Percentiles rank a stretch among this genome's conserved stretches.
These are phyloP conservation scores for Cytospora chrysosperma DNA, from an alignment of 2,329 filamentous ascomycete genomes.

Conservation along the genomic window DNA sequence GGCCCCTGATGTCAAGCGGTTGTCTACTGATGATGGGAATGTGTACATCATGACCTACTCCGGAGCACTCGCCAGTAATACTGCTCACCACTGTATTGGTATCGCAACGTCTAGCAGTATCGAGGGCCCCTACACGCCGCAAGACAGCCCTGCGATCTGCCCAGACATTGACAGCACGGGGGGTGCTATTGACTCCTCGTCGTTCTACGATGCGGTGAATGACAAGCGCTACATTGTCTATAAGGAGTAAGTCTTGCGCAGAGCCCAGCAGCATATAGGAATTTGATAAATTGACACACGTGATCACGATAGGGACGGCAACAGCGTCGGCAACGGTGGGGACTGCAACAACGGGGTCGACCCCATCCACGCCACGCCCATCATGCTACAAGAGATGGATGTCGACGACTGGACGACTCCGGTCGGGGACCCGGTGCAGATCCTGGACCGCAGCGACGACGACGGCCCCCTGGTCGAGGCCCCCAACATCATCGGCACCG, in stretches of 20 bases:
- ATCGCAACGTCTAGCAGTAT: conserved; percentile 48
- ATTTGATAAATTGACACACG: not conserved
- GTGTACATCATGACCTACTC: conserved; percentile 60
- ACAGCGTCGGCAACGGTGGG: conserved; percentile 44
- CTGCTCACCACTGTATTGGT: conserved; percentile 56
- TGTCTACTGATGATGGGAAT: conserved; percentile 41
- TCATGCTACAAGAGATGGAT: conserved; percentile 55
- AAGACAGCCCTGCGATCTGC: conserved; percentile 50
- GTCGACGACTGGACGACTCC: conserved; percentile 52
- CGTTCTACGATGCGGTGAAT: conserved; percentile 53
- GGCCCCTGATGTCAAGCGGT: conserved; percentile 58
- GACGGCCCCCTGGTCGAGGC: conserved; percentile 62
- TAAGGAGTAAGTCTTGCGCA: conserved; percentile 40
- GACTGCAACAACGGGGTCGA: conserved; percentile 45
- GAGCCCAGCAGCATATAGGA: not conserved
- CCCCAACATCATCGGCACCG: conserved; percentile 48
- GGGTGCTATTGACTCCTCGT: conserved; percentile 62
- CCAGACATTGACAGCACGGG: conserved; percentile 46
- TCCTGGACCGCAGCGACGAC: conserved; percentile 43
- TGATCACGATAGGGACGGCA: conserved; percentile 56
- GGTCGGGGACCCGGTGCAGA: conserved; percentile 46
- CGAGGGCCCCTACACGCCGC: conserved; percentile 53
- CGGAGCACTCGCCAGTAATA: conserved; percentile 41
- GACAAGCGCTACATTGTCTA: conserved; percentile 60
- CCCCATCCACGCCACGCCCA: conserved; percentile 49